Evolutionary conservation across 768 basidiomycete genomes (phyloP), one percentile per base, ranked within the genome.

Genomic region (Russula emetica): DNA sequence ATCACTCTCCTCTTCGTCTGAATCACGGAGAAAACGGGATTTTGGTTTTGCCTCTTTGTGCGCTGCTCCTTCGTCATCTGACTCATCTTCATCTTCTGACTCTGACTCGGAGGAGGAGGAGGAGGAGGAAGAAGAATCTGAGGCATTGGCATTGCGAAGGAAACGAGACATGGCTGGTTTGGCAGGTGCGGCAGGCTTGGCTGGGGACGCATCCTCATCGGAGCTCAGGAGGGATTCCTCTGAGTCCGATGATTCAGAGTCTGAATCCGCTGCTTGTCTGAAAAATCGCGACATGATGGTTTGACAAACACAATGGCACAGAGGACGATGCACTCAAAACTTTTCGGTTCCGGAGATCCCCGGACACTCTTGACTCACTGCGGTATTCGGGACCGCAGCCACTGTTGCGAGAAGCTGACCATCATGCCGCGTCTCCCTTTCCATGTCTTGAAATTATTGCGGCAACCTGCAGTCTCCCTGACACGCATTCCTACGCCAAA

Each of bases 231-330:
- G 77, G 74, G 87, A 84, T 77, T 91, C 88, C 73, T 79, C 78
- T 44, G 77, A 76, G 55, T 86, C 88, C 58, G 91, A 90, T 51
- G 86, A 87, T 73, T 90, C 88, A 49, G 85, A 88, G 60, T 92
- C 91, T 56, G 88, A 90, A 74, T 92, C 90, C 74, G 83, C 87
- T 64, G 84, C 90, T 78, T 85, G 83, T 79, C 88, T 86, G 79
- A 94, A 93, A 78, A 94, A 94, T 72, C 91, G 85, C 66, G 92
- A 93, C 90, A 94, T 93, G 60, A 66, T 73, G 32, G 50, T 24
- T 57, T 34, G 24, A 36, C 18, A n/a, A 22, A n/a, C 20, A 26
- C 10, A n/a, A 22, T 9, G n/a, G 28, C 28, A 26, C 16, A 14
- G 16, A 42, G 24, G 40, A 6, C 36, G 16, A 49, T 28, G 6